phyloP scores from a whole-genome alignment of 306 rosid species.

The Cucurbita argyrosperma region DNA sequence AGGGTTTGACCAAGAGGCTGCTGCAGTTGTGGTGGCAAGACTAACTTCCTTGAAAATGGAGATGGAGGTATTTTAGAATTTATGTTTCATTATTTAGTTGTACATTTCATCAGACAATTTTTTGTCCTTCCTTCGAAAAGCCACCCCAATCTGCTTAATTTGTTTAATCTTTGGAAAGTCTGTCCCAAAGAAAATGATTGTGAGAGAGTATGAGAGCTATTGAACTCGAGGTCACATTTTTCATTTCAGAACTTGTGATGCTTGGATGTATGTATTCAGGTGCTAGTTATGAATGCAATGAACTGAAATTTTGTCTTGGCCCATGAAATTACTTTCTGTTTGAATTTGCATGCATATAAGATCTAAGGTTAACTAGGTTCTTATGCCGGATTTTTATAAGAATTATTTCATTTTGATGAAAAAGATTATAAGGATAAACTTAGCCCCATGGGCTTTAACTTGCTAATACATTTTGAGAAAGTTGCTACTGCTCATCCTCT shows the following conservation, averaged over 20 bases:
- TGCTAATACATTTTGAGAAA: neutral
- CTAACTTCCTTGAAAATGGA: conserved; percentile 85
- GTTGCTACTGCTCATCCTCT: neutral
- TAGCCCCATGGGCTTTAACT: neutral
- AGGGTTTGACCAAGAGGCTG: conserved; percentile 98
- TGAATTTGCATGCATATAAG: neutral
- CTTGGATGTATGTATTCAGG: neutral
- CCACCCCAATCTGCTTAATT: neutral
- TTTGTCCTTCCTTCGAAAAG: neutral
- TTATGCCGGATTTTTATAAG: neutral
- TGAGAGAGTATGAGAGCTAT: neutral
- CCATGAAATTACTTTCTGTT: neutral
- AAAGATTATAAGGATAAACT: neutral
- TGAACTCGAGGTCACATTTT: neutral
- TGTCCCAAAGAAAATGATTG: neutral
- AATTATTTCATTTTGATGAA: neutral
- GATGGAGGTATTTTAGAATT: conserved; percentile 46
- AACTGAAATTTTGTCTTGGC: neutral
- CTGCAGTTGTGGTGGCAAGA: conserved; percentile 95
- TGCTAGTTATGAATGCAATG: neutral
- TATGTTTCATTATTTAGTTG: neutral
- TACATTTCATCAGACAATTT: neutral
- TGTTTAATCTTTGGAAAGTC: neutral
- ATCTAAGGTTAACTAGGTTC: neutral
- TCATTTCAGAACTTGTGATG: neutral